phyloP scores from a whole-genome alignment of 495 filamentous ascomycete genomes.

The Annulohypoxylon maeteangense region DNA sequence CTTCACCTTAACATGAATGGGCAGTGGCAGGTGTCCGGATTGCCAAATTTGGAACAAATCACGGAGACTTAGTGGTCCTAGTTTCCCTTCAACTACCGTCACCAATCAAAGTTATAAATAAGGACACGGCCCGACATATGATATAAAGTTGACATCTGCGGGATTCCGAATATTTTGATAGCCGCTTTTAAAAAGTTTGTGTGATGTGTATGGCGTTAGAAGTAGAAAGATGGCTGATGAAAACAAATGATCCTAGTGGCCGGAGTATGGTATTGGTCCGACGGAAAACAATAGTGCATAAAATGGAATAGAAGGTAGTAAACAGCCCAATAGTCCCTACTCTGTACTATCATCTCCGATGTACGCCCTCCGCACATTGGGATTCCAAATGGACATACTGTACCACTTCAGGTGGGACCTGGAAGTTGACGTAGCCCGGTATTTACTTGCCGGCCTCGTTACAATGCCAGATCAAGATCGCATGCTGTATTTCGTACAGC shows the following conservation, averaged over 20 bases:
- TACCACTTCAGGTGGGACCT: conserved; percentile 20
- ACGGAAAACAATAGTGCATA: conserved; percentile 5
- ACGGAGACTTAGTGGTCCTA: conserved; percentile 5
- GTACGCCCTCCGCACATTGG: background rate
- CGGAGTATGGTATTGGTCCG: conserved; percentile 10
- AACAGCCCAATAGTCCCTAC: background rate
- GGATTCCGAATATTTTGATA: background rate
- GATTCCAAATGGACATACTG: background rate
- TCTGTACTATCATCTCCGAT: conserved; percentile 6
- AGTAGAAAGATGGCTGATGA: background rate
- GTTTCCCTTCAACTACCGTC: background rate
- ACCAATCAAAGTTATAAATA: background rate
- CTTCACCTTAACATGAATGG: background rate
- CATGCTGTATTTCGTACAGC: conserved; percentile 35
- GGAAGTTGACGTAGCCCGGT: background rate
- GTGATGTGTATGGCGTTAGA: background rate
- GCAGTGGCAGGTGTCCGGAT: conserved; percentile 23
- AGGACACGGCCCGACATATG: background rate
- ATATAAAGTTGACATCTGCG: conserved; percentile 1
- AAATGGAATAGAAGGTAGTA: background rate
- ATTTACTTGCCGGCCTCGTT: conserved; percentile 21
- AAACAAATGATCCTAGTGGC: conserved; percentile 1
- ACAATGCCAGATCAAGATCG: conserved; percentile 43
- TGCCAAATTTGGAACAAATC: conserved; percentile 23
- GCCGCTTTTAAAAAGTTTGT: background rate